Evolutionary conservation across 2,329 filamentous ascomycete genomes (phyloP), one percentile per base, ranked within the genome.

Genomic region (Botrytis pseudocinerea): DNA sequence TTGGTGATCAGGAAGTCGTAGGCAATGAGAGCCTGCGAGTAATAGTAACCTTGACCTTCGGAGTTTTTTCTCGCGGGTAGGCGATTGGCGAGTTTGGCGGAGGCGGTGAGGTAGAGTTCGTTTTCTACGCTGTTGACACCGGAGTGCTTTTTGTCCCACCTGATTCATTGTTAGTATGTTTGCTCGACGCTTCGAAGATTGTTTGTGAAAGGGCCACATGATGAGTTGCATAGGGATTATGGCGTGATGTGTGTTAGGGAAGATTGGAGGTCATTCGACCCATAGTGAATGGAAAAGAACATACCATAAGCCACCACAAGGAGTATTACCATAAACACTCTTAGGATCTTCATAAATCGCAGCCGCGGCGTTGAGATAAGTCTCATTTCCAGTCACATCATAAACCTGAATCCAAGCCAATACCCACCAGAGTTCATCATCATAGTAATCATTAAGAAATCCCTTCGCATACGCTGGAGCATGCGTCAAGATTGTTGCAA

Each of bases 341-440:
- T 85, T 83, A 82, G 90, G 87, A 77, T 90, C 87, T 42, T 86
- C 83, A 76, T 89, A 90, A 72, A 90, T 85, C 48, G 83, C 79
- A 71, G 84, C 83, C 14, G 88, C 87, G 9, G 84, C 83, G 64
- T 87, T 78, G 57, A 91, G 85, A 75, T 88, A 91, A n/a, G 83
- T 82, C 2, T 75, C 51, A 62, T 89, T 82, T 4, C 82, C 81
- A 0, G 88, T 88, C 25, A 88, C 81, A 77, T 91, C 89, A 77
- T 84, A 89, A 7, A 86, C 82, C 38, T 86, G 84, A 70, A 90
- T 86, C 83, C 88, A 85, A 28, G 83, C 88, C 73, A 90, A 83
- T 16, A 85, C 88, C 89, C 89, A 91, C 89, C 89, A 90, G n/a
- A 87, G 85, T 78, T 88, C 86, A 77, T 90, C 89, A 75, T 91